Conservation (phyloP, 345 rosid species). For the Abelmoschus esculentus region DNA sequence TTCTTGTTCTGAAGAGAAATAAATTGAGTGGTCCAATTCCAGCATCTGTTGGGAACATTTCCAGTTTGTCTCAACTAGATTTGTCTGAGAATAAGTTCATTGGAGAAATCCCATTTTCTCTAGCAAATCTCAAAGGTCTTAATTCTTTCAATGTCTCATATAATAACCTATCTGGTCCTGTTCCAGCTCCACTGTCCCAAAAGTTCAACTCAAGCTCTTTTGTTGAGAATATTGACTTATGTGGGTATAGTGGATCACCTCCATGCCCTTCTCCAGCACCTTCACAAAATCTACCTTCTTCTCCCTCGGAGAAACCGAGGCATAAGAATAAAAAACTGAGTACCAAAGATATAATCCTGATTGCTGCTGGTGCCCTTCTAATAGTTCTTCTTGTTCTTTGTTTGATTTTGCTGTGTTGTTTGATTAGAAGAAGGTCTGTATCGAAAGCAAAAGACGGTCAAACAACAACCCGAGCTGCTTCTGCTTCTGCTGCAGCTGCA, state of each 20-base stretch:
- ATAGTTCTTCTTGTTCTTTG: constrained; percentile 44
- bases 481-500: constrained; percentile 19
- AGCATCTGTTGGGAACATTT: constrained; percentile 39
- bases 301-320: constrained; percentile 24
- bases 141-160: constrained; percentile 71
- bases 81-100: constrained; percentile 48
- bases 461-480: constrained; percentile 16
- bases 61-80: constrained; percentile 42
- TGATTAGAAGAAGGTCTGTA: constrained; percentile 45
- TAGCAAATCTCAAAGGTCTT: constrained; percentile 45
- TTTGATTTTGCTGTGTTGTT: constrained; percentile 52
- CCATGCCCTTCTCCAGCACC: constrained; percentile 52
- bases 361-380: constrained; percentile 64
- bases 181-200: constrained; percentile 56
- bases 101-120: constrained; percentile 64
- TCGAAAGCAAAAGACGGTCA: constrained; percentile 34
- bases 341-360: constrained; percentile 63
- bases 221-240: constrained; percentile 64
- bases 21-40: constrained; percentile 58
- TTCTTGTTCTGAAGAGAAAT: constrained; percentile 53
- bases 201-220: constrained; percentile 71
- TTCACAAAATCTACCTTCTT: constrained; percentile 29
- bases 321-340: constrained; percentile 33
- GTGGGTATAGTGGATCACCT: constrained; percentile 61
- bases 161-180: constrained; percentile 77